These are phyloP conservation scores for Neurospora sp. DNA, from an alignment of 495 filamentous ascomycete species.

Conservation along the genomic window DNA sequence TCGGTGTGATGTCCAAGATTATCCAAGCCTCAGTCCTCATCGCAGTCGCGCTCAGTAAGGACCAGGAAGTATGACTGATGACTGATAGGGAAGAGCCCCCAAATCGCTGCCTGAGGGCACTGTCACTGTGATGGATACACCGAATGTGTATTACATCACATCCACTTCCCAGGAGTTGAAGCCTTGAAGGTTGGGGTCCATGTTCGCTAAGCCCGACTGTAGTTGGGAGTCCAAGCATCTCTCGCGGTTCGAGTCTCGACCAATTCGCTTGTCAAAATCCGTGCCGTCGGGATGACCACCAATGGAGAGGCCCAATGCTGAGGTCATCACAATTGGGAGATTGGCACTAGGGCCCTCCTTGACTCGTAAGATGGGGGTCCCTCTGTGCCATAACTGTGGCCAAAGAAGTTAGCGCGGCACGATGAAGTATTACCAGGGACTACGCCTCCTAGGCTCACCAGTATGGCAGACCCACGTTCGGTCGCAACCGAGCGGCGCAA, in stretches of 20 bases:
- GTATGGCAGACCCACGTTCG: not conserved
- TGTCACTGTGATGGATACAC: not conserved
- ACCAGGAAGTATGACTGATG: not conserved
- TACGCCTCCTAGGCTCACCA: not conserved
- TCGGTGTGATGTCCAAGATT: not conserved
- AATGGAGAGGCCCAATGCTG: not conserved
- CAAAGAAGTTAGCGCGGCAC: not conserved
- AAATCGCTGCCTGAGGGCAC: not conserved
- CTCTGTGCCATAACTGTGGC: not conserved
- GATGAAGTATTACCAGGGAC: not conserved
- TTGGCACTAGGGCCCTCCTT: not conserved
- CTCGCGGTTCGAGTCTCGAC: not conserved
- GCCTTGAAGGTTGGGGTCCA: not conserved
- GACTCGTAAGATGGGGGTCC: not conserved
- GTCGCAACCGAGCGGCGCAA: not conserved
- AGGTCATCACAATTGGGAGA: not conserved
- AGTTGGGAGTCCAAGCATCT: not conserved
- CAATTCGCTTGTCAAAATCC: not conserved
- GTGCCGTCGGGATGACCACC: not conserved
- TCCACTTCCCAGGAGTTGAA: not conserved
- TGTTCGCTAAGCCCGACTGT: not conserved
- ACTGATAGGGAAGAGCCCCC: not conserved
- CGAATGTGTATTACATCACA: not conserved
- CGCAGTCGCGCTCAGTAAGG: not conserved
- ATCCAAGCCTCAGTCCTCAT: not conserved